Evolutionary conservation across 768 basidiomycete genomes (phyloP).

Genomic region (Tricholoma sp.): DNA sequence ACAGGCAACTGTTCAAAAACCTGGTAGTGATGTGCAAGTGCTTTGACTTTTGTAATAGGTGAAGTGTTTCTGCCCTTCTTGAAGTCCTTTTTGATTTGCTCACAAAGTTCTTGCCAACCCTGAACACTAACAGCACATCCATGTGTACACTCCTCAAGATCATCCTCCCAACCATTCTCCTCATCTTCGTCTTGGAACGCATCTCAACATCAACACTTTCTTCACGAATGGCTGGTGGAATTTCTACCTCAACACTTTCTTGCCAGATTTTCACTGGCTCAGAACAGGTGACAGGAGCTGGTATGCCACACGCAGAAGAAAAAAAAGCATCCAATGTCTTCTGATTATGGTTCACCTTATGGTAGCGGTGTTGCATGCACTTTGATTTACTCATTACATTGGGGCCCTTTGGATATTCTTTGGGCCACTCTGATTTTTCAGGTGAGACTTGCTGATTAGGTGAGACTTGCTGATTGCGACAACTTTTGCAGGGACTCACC

Average conservation of each 20-base stretch:
- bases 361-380: background rate
- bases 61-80: constrained; percentile 8
- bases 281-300: background rate
- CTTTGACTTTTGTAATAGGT: constrained; percentile 14
- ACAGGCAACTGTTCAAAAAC: constrained; percentile 27
- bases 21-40: constrained; percentile 32
- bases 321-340: background rate
- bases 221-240: background rate
- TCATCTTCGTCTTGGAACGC: too few relatives aligned
- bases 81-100: constrained; percentile 17
- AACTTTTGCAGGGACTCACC: background rate
- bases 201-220: background rate
- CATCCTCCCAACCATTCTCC: background rate
- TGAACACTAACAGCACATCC: background rate
- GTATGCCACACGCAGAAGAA: background rate
- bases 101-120: constrained; percentile 13
- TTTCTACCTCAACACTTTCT: background rate
- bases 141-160: background rate
- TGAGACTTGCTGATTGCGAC: background rate
- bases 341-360: background rate
- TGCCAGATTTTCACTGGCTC: background rate
- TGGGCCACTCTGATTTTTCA: background rate
- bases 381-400: constrained; percentile 4
- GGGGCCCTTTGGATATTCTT: background rate
- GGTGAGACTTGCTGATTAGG: background rate